A percentile compares a stretch with the other conserved stretches of the same genome.
phyloP scores from a whole-genome alignment of 2,329 filamentous ascomycete genomes.

The Ascochyta rabiei region DNA sequence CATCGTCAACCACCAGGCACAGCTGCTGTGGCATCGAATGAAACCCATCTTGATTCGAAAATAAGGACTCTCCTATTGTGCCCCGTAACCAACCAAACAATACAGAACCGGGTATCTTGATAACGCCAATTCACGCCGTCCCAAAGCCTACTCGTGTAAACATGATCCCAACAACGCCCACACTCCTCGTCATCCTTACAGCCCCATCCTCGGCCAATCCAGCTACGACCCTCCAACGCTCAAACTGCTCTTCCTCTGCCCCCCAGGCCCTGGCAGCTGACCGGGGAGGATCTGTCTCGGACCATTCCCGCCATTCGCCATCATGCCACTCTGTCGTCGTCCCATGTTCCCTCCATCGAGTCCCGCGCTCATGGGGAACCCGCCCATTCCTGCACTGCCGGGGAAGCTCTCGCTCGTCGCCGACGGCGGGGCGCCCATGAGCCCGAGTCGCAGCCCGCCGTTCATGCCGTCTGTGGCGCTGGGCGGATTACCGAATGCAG shows the following conservation, averaged over 20 bases:
- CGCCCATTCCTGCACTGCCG: slow-evolving; percentile 33
- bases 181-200: no score
- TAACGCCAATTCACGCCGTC: slow-evolving; percentile 1
- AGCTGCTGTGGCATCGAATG: no score
- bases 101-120: slow-evolving; percentile 12
- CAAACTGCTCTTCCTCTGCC: slow-evolving; percentile 40
- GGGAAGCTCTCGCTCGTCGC: slow-evolving; percentile 41
- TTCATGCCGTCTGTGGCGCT: slow-evolving; percentile 30
- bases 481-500: slow-evolving; percentile 30
- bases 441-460: slow-evolving; percentile 36
- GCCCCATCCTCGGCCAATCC: neutral
- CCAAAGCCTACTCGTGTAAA: neutral
- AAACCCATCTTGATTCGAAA: no score
- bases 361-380: slow-evolving; percentile 42
- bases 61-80: no score
- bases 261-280: slow-evolving; percentile 43
- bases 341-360: slow-evolving; percentile 30
- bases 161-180: neutral
- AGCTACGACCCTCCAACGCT: slow-evolving; percentile 29
- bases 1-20: no score
- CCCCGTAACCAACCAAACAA: neutral
- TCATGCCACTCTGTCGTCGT: slow-evolving; percentile 40
- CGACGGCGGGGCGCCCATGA: slow-evolving; percentile 42
- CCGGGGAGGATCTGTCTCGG: slow-evolving; percentile 47
- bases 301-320: slow-evolving; percentile 25